These are phyloP conservation scores for Aspergillus sp. DNA, from an alignment of 2,329 filamentous ascomycete genomes.

Conservation along the genomic window DNA sequence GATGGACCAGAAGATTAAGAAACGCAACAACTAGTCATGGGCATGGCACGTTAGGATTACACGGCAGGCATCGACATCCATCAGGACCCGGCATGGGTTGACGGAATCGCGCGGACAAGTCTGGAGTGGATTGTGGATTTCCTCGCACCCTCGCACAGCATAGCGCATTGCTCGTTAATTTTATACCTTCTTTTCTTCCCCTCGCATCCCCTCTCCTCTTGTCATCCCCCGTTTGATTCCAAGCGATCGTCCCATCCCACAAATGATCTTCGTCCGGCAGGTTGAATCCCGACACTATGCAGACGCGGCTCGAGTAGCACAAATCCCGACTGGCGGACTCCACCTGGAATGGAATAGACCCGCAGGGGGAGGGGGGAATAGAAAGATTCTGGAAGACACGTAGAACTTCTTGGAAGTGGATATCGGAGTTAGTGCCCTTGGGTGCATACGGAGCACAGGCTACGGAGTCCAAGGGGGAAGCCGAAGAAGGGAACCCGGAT, in stretches of 20 bases:
- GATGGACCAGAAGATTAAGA: no score
- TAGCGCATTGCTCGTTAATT: not conserved
- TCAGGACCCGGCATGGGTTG: not conserved
- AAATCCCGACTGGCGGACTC: not conserved
- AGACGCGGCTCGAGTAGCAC: conserved; percentile 1
- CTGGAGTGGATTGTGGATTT: not conserved
- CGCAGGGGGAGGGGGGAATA: not conserved
- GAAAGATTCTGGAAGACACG: conserved; percentile 24
- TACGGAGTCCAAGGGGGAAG: not conserved
- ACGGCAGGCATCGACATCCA: not conserved
- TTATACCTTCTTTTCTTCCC: not conserved
- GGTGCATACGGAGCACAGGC: not conserved
- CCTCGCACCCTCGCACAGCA: not conserved
- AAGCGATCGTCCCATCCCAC: conserved; percentile 4
- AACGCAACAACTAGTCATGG: no score
- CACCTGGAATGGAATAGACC: not conserved
- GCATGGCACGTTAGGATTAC: not conserved
- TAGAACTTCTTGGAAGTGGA: conserved; percentile 13
- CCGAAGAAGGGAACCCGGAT: no score
- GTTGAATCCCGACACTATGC: conserved; percentile 5
- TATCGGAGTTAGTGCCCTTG: not conserved
- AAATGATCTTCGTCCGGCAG: conserved; percentile 6
- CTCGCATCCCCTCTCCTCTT: not conserved
- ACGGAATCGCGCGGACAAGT: not conserved
- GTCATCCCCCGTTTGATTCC: not conserved